A percentile compares a stretch with the other conserved stretches of the same genome.
Conservation (phyloP, 306 rosid species). For the Fagus crenata region DNA sequence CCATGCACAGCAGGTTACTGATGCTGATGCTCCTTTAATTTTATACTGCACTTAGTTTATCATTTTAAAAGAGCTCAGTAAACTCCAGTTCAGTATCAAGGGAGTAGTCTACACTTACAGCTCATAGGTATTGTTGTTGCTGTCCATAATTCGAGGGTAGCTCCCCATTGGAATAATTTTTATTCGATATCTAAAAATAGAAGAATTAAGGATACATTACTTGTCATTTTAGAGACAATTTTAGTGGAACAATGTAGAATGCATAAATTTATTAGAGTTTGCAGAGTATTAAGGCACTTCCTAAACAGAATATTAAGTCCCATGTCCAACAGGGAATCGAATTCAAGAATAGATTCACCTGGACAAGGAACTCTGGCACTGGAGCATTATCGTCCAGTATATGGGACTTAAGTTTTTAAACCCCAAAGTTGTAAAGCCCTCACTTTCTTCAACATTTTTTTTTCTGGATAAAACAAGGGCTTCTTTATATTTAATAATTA, state of each 20-base stretch:
- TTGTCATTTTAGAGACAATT: slow-evolving; percentile 19
- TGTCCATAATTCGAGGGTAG: slow-evolving; percentile 90
- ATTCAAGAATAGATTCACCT: too few species aligned
- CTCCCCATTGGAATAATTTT: slow-evolving; percentile 98
- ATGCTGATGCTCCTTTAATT: not conserved
- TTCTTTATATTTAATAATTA: too few species aligned
- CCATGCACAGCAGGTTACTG: not conserved
- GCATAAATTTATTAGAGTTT: not conserved
- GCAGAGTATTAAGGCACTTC: not conserved
- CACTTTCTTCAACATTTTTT: too few species aligned
- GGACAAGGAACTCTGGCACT: too few species aligned
- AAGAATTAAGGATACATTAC: slow-evolving; percentile 43
- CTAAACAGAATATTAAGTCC: too few species aligned
- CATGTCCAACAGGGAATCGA: too few species aligned
- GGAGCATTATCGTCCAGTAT: too few species aligned
- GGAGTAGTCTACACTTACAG: slow-evolving; percentile 58
- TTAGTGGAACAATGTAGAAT: not conserved
- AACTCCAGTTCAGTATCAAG: not conserved
- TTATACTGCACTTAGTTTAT: not conserved
- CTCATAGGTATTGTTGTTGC: slow-evolving; percentile 69
- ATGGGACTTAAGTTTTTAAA: too few species aligned
- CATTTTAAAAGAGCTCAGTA: not conserved
- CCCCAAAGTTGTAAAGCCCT: too few species aligned
- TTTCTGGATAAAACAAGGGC: too few species aligned
- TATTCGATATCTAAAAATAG: slow-evolving; percentile 65